Evolutionary conservation across 169 alveolate genomes (phyloP), one percentile per base, ranked within the genome.

Genomic region (Plasmodium coatneyi): DNA sequence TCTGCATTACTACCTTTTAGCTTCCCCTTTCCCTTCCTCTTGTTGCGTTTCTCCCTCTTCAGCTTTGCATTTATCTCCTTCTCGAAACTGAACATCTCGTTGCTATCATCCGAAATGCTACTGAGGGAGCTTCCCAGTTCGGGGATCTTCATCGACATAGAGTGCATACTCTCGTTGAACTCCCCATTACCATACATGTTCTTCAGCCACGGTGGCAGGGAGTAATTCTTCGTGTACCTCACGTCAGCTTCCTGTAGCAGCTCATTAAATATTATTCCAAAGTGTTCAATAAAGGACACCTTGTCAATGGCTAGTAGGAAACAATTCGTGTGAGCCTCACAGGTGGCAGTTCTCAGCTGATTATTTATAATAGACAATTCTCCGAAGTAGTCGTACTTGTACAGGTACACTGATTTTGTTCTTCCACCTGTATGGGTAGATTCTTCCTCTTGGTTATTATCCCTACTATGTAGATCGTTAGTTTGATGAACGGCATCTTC

Each of bases 271-370:
- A 91, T 30, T 12, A 14, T 81, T 32, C 70, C 76, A 81, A 91
- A 91, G 74, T 81, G 16, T 3, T 80, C 76, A n/a, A 36, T 30
- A 39, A 91, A 91, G 34, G 95, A 80, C 0, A 30, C 22, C 74
- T 91, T 91, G 43, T 91, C 95, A 34, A 91, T 91, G 34, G 95
- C 82, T 91, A 91, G 46, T 91, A 91, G 54, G 78, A 81, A 91
- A 49, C 95, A 91, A 81, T 91, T 81, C 60, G 95, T 91, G 41
- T 91, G 46, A n/a, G 95, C 95, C 76, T 54, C 74, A 91, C 95
- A 91, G 54, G 71, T 91, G 60, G 95, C 79, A 46, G 95, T 91
- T 70, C 95, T 91, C 41, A 81, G 71, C 49, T 91, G 95, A 36
- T 91, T 56, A 80, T 91, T 91, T 80, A 91, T 80, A 25, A 91